Evolutionary conservation across 495 filamentous ascomycete genomes (phyloP).

Genomic region (Talaromyces stipitatus): DNA sequence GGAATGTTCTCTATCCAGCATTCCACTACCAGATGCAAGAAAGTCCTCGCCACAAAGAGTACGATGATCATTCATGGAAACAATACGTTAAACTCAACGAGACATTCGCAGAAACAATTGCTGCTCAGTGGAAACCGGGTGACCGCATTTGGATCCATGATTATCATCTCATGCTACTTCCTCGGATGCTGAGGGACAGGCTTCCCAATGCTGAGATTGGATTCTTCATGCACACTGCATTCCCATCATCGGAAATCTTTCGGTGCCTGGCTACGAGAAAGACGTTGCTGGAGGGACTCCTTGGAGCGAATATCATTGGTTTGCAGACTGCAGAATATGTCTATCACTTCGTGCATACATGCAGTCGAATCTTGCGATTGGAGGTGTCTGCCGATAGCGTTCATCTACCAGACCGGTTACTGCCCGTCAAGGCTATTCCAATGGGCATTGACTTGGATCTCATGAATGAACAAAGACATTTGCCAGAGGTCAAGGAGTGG

Average conservation of each 20-base stretch:
- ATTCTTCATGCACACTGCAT: constrained; percentile 90
- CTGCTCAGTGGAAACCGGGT: constrained; percentile 83
- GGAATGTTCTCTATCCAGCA: constrained; percentile 82
- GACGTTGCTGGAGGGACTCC: constrained; percentile 79
- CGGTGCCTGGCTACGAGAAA: constrained; percentile 78
- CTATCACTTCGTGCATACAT: constrained; percentile 88
- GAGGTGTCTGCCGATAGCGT: constrained; percentile 83
- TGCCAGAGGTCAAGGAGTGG: constrained; percentile 63
- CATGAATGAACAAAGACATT: constrained; percentile 54
- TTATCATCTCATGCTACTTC: constrained; percentile 90
- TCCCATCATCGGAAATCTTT: constrained; percentile 93
- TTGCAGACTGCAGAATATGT: constrained; percentile 92
- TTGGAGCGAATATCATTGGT: constrained; percentile 82
- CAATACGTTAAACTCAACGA: constrained; percentile 88
- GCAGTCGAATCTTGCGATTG: constrained; percentile 76
- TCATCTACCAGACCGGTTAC: constrained; percentile 86
- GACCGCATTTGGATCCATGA: constrained; percentile 93
- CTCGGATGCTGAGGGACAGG: constrained; percentile 78
- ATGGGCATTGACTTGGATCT: constrained; percentile 59
- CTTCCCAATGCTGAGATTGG: constrained; percentile 86
- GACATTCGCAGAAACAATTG: constrained; percentile 80
- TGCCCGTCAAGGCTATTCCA: constrained; percentile 53
- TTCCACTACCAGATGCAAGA: constrained; percentile 97
- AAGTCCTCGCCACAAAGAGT: constrained; percentile 95
- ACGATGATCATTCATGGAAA: constrained; percentile 91